Conservation (phyloP, 164 flowering plant species). For the Chimonanthus praecox region DNA sequence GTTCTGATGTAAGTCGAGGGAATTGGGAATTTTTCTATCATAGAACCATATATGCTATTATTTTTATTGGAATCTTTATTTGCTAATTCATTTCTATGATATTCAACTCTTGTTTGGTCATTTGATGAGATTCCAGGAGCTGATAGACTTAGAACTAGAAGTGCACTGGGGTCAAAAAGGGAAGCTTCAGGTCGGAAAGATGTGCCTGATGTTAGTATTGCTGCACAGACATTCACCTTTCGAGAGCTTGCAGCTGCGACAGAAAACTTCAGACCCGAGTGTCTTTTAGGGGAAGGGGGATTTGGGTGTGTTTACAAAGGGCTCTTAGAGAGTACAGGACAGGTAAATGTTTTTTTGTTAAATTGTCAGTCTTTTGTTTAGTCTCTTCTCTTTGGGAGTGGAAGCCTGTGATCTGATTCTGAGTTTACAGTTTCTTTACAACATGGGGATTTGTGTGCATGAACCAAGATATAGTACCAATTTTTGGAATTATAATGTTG, state of each 20-base stretch:
- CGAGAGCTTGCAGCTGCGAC: slow-evolving; percentile 39
- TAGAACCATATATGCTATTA: neutral
- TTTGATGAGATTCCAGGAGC: slow-evolving; percentile 21
- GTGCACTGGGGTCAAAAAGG: slow-evolving; percentile 13
- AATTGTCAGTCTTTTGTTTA: neutral
- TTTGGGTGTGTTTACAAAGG: slow-evolving; percentile 42
- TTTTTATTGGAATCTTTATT: neutral
- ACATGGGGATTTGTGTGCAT: neutral
- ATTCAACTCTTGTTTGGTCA: neutral
- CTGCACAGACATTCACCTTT: slow-evolving; percentile 33
- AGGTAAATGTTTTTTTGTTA: slow-evolving; percentile 17
- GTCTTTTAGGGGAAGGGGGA: slow-evolving; percentile 38
- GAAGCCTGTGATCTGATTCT: neutral
- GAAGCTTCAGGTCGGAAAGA: slow-evolving; percentile 20
- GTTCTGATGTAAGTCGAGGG: neutral
- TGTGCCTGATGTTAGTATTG: slow-evolving; percentile 23
- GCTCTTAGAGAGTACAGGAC: slow-evolving; percentile 28
- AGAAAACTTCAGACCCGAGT: slow-evolving; percentile 28
- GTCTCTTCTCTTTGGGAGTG: neutral
- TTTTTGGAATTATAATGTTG: neutral
- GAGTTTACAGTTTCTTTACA: neutral
- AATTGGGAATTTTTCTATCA: neutral
- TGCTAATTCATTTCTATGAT: neutral
- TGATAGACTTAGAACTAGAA: slow-evolving; percentile 26
- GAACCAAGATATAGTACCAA: too few relatives aligned